Conservation (phyloP, 495 filamentous ascomycete genomes). For the Tuber microsphaerosporum region DNA sequence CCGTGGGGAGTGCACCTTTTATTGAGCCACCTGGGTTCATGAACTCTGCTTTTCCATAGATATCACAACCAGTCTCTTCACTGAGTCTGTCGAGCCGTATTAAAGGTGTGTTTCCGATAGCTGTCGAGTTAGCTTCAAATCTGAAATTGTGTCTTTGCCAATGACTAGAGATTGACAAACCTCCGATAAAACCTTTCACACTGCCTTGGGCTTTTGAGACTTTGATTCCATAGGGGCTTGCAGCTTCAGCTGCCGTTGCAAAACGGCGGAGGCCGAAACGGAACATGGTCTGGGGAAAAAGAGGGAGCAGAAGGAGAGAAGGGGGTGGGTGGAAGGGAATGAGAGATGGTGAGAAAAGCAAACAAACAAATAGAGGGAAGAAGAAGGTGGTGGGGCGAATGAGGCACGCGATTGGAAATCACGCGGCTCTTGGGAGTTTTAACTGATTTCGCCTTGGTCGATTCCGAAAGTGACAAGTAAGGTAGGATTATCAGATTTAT, state of each 20-base stretch:
- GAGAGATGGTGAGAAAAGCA: neutral
- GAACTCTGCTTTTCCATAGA: constrained; percentile 96
- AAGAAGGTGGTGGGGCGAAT: neutral
- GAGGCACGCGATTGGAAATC: constrained; percentile 2
- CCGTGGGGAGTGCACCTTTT: constrained; percentile 48
- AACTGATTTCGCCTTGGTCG: neutral
- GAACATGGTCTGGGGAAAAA: constrained; percentile 44
- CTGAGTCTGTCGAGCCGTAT: constrained; percentile 85
- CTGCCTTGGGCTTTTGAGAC: constrained; percentile 79
- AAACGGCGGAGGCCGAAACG: constrained; percentile 49
- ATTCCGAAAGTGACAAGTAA: neutral
- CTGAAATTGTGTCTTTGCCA: neutral
- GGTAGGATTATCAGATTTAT: neutral
- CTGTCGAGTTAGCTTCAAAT: constrained; percentile 46
- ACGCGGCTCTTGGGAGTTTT: neutral
- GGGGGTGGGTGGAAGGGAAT: neutral
- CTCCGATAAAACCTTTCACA: constrained; percentile 76
- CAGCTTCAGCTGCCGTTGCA: constrained; percentile 50
- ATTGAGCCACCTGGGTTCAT: constrained; percentile 95
- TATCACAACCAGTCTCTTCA: constrained; percentile 83
- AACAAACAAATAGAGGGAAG: neutral
- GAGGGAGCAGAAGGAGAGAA: neutral
- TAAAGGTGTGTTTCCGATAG: constrained; percentile 93
- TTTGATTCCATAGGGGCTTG: constrained; percentile 54
- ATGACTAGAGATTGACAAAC: constrained; percentile 48